Evolutionary conservation across 1,139 yeast species (phyloP), one percentile per base, ranked within the genome.

Genomic region (Eremothecium sinecaudum): DNA sequence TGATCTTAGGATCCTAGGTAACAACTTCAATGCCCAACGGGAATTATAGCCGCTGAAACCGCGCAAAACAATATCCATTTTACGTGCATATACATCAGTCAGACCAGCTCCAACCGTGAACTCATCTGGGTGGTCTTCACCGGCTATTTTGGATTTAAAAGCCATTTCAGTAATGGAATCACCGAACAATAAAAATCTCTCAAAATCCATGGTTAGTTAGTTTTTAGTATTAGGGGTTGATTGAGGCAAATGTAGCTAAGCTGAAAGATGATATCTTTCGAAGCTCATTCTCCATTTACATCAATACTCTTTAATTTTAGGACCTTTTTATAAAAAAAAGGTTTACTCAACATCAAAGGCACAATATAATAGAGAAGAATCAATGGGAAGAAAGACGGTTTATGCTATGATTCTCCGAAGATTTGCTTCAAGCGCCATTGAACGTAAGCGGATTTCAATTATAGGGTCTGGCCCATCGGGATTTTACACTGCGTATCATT

Each of bases 391-490:
- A n/a, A n/a, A n/a, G n/a, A n/a, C n/a, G n/a, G n/a, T n/a, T n/a
- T n/a, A n/a, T n/a, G n/a, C n/a, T n/a, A n/a, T n/a, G n/a, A n/a
- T n/a, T n/a, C n/a, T n/a, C n/a, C n/a, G n/a, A n/a, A n/a, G n/a
- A n/a, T 10, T 39, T 42, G 11, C 23, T 27, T 5, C 22, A 27
- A 10, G 28, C 5, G 13, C 16, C 16, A 18, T 34, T 24, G 30
- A 25, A 11, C 41, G 43, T 31, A 48, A 41, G 38, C 43, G 42
- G 12, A 39, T 57, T 2, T 55, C 97, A 1, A 70, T 90, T 9
- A 75, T 90, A 2, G 99, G 99, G 0, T 73, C 96, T 0, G 99
- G 99, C 0, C 98, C 99, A 0, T 92, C 96, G 0, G 97, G 94
- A 0, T 86, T 90, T 55, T 90, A 90, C 57, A 79, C 96, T 1